Conservation (phyloP, 2,329 filamentous ascomycete genomes). For the Chalaropsis ovoidea region DNA sequence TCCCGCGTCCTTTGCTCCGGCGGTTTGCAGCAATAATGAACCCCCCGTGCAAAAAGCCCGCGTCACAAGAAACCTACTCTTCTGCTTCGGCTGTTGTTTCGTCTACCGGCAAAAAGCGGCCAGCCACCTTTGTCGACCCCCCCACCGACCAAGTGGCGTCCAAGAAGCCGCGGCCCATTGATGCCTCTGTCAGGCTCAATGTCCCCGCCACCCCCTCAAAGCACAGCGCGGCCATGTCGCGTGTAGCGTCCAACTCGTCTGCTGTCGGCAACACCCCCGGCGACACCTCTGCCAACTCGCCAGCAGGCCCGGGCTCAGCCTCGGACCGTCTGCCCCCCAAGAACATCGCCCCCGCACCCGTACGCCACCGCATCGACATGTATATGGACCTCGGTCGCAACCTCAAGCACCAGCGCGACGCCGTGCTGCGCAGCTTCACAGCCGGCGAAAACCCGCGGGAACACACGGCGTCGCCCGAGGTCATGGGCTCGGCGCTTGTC, state of each 20-base stretch:
- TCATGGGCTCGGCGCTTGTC: constrained; percentile 37
- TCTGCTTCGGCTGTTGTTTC: constrained; percentile 1
- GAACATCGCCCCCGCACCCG: background rate
- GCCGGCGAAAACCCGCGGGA: constrained; percentile 27
- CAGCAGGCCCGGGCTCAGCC: constrained; percentile 3
- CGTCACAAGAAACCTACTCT: background rate
- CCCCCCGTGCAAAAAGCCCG: constrained; percentile 28
- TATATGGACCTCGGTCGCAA: constrained; percentile 38
- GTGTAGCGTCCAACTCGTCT: constrained; percentile 23
- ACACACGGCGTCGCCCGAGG: constrained; percentile 26
- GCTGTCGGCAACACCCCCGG: constrained; percentile 14
- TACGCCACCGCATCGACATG: constrained; percentile 28
- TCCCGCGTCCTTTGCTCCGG: constrained; percentile 10
- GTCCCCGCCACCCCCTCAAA: constrained; percentile 23
- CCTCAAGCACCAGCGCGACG: constrained; percentile 48
- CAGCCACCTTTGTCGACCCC: constrained; percentile 19
- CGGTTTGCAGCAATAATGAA: constrained; percentile 21
- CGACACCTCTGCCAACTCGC: constrained; percentile 16
- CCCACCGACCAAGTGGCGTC: constrained; percentile 23
- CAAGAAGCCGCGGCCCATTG: constrained; percentile 21
- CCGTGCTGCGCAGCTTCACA: constrained; percentile 31
- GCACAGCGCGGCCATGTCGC: constrained; percentile 15
- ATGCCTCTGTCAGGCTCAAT: constrained; percentile 19
- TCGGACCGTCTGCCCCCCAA: constrained; percentile 10
- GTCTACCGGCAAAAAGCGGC: constrained; percentile 21